A percentile compares a stretch with the other conserved stretches of the same genome.
Conservation (phyloP, 2,329 filamentous ascomycete genomes). For the Stromatinia cepivora region DNA sequence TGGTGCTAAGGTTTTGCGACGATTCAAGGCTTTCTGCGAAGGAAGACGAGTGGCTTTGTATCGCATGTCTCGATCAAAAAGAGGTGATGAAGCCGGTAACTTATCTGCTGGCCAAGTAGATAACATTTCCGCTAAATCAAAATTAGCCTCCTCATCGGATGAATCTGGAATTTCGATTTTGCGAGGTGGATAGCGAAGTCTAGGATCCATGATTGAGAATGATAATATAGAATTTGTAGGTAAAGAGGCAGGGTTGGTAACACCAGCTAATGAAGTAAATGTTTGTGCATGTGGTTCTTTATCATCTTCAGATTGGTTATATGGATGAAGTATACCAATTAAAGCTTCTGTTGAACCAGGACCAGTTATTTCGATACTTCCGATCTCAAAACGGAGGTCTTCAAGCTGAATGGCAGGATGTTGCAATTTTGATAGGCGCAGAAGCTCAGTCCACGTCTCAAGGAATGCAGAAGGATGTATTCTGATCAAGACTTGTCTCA, state of each 20-base stretch:
- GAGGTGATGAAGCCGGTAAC: conserved; percentile 47
- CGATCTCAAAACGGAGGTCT: conserved; percentile 70
- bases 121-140: conserved; percentile 58
- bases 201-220: conserved; percentile 76
- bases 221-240: conserved; percentile 69
- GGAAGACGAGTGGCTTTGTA: conserved; percentile 65
- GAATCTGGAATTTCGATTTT: conserved; percentile 47
- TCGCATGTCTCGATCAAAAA: conserved; percentile 71
- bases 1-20: conserved; percentile 63
- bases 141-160: conserved; percentile 42
- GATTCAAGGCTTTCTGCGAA: conserved; percentile 78
- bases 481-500: conserved; percentile 62
- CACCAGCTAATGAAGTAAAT: conserved; percentile 54
- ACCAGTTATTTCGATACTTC: conserved; percentile 68
- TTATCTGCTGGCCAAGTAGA: conserved; percentile 67
- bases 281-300: conserved; percentile 48
- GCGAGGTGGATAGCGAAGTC: conserved; percentile 73
- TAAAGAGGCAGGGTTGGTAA: conserved; percentile 69
- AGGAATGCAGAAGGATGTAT: conserved; percentile 80
- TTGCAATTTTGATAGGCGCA: conserved; percentile 59
- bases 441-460: conserved; percentile 62
- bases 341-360: conserved; percentile 80
- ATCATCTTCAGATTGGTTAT: conserved; percentile 41
- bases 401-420: conserved; percentile 62
- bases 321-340: conserved; percentile 63